Conservation (phyloP, 805 yeast species). For the Scheffersomyces ergatensis region DNA sequence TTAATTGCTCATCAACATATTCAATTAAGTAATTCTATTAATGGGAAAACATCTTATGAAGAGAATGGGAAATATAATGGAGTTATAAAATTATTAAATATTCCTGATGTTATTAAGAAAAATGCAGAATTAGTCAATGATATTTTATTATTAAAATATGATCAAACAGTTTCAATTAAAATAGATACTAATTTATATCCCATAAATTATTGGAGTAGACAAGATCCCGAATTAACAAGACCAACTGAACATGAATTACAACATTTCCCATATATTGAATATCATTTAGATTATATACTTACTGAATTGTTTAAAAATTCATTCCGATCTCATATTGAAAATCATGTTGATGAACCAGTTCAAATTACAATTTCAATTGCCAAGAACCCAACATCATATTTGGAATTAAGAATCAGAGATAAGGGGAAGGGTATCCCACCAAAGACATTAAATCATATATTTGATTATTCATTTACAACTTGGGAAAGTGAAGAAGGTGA, state of each 20-base stretch:
- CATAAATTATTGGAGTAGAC: slow-evolving; percentile 26
- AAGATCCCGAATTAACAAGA: slow-evolving; percentile 16
- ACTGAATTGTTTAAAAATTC: slow-evolving; percentile 87
- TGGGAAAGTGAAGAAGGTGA: slow-evolving; percentile 61
- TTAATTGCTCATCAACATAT: slow-evolving; percentile 84
- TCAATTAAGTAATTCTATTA: slow-evolving; percentile 46
- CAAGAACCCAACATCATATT: slow-evolving; percentile 30
- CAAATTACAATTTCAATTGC: slow-evolving; percentile 36
- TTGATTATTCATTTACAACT: slow-evolving; percentile 85
- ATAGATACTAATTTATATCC: slow-evolving; percentile 45
- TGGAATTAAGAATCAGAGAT: slow-evolving; percentile 79
- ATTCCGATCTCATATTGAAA: slow-evolving; percentile 84
- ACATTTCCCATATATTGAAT: slow-evolving; percentile 76
- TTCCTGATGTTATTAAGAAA: slow-evolving; percentile 59
- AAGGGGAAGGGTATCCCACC: slow-evolving; percentile 87
- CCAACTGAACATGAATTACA: slow-evolving; percentile 48
- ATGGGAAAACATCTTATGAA: slow-evolving; percentile 33
- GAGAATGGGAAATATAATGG: slow-evolving; percentile 56
- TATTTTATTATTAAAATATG: slow-evolving; percentile 79
- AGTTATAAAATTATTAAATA: slow-evolving; percentile 63
- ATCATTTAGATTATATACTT: slow-evolving; percentile 82
- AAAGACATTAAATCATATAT: slow-evolving; percentile 60
- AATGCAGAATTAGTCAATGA: slow-evolving; percentile 79
- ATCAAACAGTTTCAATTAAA: slow-evolving; percentile 60
- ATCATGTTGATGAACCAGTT: slow-evolving; percentile 38